A percentile compares a stretch with the other conserved stretches of the same genome.
Evolutionary conservation across 306 rosid species (phyloP).

Genomic region (Quercus agrifolia): DNA sequence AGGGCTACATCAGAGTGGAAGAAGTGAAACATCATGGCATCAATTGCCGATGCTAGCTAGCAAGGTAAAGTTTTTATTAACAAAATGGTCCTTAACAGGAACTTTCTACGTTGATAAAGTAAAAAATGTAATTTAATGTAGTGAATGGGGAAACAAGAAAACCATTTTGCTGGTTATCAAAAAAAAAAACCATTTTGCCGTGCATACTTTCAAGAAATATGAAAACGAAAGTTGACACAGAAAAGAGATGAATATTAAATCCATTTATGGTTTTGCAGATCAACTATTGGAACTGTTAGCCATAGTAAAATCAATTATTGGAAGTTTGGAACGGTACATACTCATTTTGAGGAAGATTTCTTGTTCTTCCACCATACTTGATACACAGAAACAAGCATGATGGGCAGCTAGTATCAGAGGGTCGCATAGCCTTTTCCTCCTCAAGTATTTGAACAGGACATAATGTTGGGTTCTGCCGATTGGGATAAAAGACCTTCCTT

Average conservation of each 20-base stretch:
- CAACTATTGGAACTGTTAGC: background rate
- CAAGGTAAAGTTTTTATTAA: background rate
- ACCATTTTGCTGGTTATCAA: too few species aligned
- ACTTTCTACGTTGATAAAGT: background rate
- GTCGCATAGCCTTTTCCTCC: slow-evolving; percentile 85
- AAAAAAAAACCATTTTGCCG: background rate
- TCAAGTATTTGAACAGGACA: slow-evolving; percentile 79
- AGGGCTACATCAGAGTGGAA: background rate
- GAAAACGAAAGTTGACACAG: background rate
- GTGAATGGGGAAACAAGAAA: background rate
- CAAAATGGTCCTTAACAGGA: background rate
- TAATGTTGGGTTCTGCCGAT: slow-evolving; percentile 46
- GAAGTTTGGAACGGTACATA: slow-evolving; percentile 30
- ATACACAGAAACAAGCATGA: slow-evolving; percentile 88
- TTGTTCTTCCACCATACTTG: slow-evolving; percentile 93
- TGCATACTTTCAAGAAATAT: background rate
- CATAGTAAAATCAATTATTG: background rate
- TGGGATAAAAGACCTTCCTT: slow-evolving; percentile 67
- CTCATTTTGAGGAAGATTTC: slow-evolving; percentile 94
- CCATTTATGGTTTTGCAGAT: background rate
- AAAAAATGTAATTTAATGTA: background rate
- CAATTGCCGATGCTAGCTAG: background rate
- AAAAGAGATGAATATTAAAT: background rate
- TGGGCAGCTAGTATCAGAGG: slow-evolving; percentile 70
- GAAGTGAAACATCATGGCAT: background rate